These are phyloP conservation scores for Thalassiosira ordinaria DNA, from an alignment of 352 stramenopile genomes.

Conservation along the genomic window DNA sequence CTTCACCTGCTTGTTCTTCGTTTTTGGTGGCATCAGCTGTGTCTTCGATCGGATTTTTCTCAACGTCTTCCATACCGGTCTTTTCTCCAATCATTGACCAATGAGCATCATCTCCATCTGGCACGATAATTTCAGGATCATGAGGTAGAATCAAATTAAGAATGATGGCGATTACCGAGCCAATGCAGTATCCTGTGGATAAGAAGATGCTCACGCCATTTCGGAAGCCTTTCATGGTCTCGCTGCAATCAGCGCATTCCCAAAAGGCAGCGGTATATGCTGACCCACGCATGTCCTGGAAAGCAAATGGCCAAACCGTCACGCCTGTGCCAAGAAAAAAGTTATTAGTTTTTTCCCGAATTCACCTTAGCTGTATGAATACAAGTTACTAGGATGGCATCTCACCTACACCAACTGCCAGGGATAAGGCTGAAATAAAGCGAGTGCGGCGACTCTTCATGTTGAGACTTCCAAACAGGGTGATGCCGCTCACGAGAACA, in stretches of 20 bases:
- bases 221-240: constrained; percentile 65
- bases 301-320: constrained; percentile 71
- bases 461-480: constrained; percentile 58
- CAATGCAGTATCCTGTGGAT: constrained; percentile 82
- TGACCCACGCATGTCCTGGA: constrained; percentile 62
- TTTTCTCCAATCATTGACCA: too few relatives aligned
- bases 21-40: too few relatives aligned
- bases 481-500: constrained; percentile 74
- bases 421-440: constrained; percentile 73
- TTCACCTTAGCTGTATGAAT: too few relatives aligned
- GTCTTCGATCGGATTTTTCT: too few relatives aligned
- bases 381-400: too few relatives aligned
- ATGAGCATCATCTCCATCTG: too few relatives aligned
- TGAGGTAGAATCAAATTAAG: constrained; percentile 75
- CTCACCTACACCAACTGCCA: constrained; percentile 75
- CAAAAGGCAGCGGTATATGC: constrained; percentile 77
- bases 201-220: constrained; percentile 76
- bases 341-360: too few relatives aligned
- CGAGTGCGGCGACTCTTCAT: constrained; percentile 66
- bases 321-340: too few relatives aligned
- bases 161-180: constrained; percentile 71
- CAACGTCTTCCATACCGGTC: too few relatives aligned
- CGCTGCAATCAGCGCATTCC: constrained; percentile 67
- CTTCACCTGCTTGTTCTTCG: too few relatives aligned
- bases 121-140: constrained; percentile 36